Conservation (phyloP, 2,329 filamentous ascomycete species). For the Aspergillus tubingensis region DNA sequence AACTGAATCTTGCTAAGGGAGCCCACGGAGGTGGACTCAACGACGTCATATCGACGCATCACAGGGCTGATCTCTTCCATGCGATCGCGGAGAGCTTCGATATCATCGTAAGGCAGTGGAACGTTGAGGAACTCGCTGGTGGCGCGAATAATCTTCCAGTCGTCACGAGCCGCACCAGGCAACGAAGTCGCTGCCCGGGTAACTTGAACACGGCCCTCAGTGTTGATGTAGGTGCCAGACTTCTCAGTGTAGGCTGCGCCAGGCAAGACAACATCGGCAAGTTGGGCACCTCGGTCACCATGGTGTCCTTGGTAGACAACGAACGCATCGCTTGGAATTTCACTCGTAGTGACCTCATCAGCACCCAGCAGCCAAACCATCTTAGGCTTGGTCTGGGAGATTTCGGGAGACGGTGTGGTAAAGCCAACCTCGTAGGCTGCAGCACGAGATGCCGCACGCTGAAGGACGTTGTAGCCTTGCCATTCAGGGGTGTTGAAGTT, state of each 20-base stretch:
- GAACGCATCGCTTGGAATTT: conserved; percentile 94
- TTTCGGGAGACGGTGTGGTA: conserved; percentile 76
- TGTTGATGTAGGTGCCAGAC: conserved; percentile 94
- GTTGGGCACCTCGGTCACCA: conserved; percentile 87
- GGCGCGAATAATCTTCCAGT: conserved; percentile 99
- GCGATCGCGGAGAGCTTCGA: conserved; percentile 83
- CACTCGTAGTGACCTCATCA: conserved; percentile 80
- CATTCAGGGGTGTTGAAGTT: conserved; percentile 89
- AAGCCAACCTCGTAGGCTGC: conserved; percentile 97
- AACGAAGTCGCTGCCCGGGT: conserved; percentile 85
- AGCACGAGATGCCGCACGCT: conserved; percentile 86
- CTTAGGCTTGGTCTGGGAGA: conserved; percentile 85
- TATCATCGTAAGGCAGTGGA: conserved; percentile 88
- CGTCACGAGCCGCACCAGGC: conserved; percentile 85
- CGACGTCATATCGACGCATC: conserved; percentile 83
- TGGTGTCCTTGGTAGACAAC: conserved; percentile 98
- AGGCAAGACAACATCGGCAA: conserved; percentile 91
- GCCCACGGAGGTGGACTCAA: conserved; percentile 75
- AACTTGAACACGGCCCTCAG: conserved; percentile 93
- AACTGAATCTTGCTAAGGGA: conserved; percentile 89
- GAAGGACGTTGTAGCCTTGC: conserved; percentile 97
- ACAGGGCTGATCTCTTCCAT: conserved; percentile 95
- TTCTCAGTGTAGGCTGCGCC: conserved; percentile 98
- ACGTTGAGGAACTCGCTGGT: conserved; percentile 85
- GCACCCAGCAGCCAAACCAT: conserved; percentile 96